Conservation (phyloP, 768 basidiomycete genomes). For the Phlegmacium glaucopus region DNA sequence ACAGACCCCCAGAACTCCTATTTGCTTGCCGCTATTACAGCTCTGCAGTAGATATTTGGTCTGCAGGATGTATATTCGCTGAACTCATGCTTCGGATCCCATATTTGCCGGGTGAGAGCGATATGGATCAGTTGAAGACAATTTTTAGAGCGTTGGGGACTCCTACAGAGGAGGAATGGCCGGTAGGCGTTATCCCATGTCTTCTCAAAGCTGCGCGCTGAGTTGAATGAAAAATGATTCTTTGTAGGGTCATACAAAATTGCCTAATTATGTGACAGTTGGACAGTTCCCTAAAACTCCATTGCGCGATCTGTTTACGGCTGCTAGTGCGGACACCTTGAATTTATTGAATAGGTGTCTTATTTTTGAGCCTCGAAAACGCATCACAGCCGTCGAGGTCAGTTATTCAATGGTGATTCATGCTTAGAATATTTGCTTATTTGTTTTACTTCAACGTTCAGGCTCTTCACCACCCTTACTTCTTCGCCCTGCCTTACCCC, state of each 20-base stretch:
- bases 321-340: constrained; percentile 81
- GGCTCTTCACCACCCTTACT: constrained; percentile 88
- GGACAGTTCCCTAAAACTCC: constrained; percentile 83
- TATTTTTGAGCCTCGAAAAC: constrained; percentile 79
- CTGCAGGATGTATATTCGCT: constrained; percentile 96
- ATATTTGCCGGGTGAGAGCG: constrained; percentile 91
- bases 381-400: constrained; percentile 79
- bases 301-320: constrained; percentile 85
- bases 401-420: constrained; percentile 23
- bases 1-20: constrained; percentile 93
- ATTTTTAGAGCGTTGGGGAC: constrained; percentile 94
- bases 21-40: constrained; percentile 91
- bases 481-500: constrained; percentile 81
- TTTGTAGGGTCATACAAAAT: constrained; percentile 77
- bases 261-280: constrained; percentile 87
- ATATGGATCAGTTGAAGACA: constrained; percentile 95
- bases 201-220: background rate
- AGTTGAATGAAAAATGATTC: background rate
- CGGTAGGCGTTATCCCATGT: constrained; percentile 47
- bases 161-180: constrained; percentile 97
- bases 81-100: constrained; percentile 96
- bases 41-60: constrained; percentile 94
- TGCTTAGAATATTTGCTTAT: constrained; percentile 1
- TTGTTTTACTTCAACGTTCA: constrained; percentile 24
- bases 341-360: constrained; percentile 80